Evolutionary conservation across 2,329 filamentous ascomycete genomes (phyloP).

Genomic region (Ophiocordyceps camponoti-rufipedis): DNA sequence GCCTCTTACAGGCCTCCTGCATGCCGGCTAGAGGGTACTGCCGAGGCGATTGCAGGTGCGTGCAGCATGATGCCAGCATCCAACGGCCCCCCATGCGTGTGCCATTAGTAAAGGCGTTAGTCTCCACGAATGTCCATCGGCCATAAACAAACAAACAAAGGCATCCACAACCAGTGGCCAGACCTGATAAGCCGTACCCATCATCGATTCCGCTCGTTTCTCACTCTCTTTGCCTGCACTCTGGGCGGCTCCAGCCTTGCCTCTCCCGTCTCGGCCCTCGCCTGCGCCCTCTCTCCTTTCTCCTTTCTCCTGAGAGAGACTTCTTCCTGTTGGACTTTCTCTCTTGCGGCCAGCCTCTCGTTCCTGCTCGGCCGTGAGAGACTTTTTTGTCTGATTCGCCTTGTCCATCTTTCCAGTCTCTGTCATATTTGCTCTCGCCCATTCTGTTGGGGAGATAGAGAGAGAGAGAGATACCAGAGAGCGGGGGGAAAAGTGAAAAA

Average conservation of each 20-base stretch:
- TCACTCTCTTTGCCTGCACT: neutral
- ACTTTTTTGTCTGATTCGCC: neutral
- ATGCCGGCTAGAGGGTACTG: neutral
- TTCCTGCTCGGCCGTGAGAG: neutral
- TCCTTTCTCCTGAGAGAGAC: neutral
- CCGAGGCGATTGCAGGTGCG: neutral
- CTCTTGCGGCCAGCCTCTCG: neutral
- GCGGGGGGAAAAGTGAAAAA: neutral
- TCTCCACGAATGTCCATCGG: neutral
- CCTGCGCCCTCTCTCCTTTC: neutral
- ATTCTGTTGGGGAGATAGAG: neutral
- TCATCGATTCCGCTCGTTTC: constrained; percentile 1
- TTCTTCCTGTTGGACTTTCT: neutral
- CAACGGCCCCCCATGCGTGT: neutral
- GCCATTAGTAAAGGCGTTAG: neutral
- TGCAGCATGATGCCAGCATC: neutral
- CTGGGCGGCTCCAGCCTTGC: neutral
- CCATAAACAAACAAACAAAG: constrained; percentile 18
- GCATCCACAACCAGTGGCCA: neutral
- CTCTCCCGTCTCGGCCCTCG: neutral
- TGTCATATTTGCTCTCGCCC: neutral
- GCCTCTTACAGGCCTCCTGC: neutral
- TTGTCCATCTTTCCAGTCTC: neutral
- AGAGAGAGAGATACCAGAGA: neutral
- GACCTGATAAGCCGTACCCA: constrained; percentile 1